Percentiles rank a stretch among this genome's conserved stretches.
Conservation (phyloP, 2,329 filamentous ascomycete genomes). For the Tolypocladium amazonense region DNA sequence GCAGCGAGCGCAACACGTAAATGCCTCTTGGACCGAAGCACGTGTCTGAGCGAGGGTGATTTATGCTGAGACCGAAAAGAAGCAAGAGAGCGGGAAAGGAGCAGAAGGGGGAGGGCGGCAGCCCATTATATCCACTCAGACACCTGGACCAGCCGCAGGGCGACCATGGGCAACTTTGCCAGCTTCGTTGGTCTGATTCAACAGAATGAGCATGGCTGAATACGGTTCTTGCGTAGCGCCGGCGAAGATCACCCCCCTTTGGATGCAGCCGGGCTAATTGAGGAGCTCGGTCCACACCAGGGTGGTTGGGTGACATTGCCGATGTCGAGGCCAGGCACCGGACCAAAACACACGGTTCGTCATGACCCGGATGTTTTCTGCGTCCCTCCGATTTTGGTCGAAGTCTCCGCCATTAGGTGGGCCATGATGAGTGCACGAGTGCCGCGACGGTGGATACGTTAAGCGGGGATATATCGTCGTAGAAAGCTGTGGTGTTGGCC, state of each 20-base stretch:
- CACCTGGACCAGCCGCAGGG: background rate
- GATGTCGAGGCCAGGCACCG: background rate
- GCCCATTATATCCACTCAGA: constrained; percentile 5
- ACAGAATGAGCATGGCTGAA: background rate
- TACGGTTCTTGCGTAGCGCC: constrained; percentile 2
- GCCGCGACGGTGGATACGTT: background rate
- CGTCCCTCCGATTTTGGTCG: background rate
- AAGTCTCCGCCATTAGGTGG: background rate
- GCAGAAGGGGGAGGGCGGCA: constrained; percentile 3
- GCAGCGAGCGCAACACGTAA: constrained; percentile 1
- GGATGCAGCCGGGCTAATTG: background rate
- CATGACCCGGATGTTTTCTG: background rate
- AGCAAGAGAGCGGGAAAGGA: background rate
- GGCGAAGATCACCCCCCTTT: background rate
- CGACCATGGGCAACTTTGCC: background rate
- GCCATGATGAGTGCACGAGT: background rate
- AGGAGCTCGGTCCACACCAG: constrained; percentile 3
- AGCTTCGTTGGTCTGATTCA: background rate
- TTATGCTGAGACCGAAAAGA: background rate
- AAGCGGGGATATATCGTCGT: background rate
- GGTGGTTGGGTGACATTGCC: constrained; percentile 2
- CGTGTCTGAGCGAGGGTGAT: constrained; percentile 4
- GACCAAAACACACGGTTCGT: background rate
- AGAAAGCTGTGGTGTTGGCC: background rate
- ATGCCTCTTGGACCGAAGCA: constrained; percentile 1